phyloP scores from a whole-genome alignment of 768 basidiomycete species.

The Rhizopogon vulgaris region DNA sequence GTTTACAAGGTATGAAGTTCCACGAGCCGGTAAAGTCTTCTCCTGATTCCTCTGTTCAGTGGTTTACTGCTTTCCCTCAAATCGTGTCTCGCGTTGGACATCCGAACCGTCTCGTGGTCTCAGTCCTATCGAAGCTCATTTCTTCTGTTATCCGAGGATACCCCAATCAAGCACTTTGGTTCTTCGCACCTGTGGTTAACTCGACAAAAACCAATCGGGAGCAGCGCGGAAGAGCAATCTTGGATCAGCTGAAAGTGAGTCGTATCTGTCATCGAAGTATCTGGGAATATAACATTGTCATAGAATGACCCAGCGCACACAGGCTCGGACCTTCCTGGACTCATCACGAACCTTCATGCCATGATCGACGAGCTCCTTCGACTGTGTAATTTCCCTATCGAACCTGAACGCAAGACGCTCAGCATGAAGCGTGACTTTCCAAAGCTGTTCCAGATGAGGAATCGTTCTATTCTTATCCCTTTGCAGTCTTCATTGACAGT shows the following conservation, averaged over 20 bases:
- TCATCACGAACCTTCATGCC: constrained; percentile 47
- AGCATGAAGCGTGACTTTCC: constrained; percentile 48
- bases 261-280: neutral
- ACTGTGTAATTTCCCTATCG: constrained; percentile 53
- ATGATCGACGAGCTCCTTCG: constrained; percentile 69
- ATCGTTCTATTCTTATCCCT: constrained; percentile 75
- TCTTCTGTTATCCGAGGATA: constrained; percentile 68
- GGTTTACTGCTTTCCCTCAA: constrained; percentile 95
- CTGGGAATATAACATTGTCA: neutral
- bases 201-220: constrained; percentile 65
- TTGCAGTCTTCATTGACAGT: constrained; percentile 90
- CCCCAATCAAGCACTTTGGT: constrained; percentile 90
- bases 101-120: constrained; percentile 52
- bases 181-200: constrained; percentile 83
- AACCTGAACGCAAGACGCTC: constrained; percentile 31
- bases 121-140: constrained; percentile 61
- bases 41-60: constrained; percentile 41
- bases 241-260: constrained; percentile 53
- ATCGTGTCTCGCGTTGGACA: constrained; percentile 93
- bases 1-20: constrained; percentile 62
- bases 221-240: constrained; percentile 51
- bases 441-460: constrained; percentile 48
- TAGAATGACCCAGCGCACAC: constrained; percentile 44
- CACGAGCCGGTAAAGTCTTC: neutral
- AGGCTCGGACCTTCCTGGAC: constrained; percentile 33